Evolutionary conservation across 1,284 basidiomycete species (phyloP).

Genomic region (Leccinum subrobustum): DNA sequence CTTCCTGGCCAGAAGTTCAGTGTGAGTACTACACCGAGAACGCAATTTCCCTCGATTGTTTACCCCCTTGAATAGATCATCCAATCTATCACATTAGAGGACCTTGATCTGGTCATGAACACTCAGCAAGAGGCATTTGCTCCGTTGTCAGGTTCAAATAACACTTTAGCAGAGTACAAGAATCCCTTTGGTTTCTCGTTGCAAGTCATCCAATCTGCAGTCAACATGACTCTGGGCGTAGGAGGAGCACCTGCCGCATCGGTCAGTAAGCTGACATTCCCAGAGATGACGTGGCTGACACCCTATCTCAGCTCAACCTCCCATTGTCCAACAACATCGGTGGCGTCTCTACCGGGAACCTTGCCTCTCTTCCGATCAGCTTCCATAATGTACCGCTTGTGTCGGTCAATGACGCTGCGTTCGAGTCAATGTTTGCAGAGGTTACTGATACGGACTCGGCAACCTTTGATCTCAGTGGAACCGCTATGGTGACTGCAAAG

Average conservation of each 20-base stretch:
- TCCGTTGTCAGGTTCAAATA: slow-evolving; percentile 58
- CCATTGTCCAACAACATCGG: slow-evolving; percentile 51
- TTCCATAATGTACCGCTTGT: slow-evolving; percentile 58
- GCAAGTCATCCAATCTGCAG: slow-evolving; percentile 57
- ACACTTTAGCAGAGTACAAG: slow-evolving; percentile 64
- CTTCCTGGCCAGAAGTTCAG: slow-evolving; percentile 64
- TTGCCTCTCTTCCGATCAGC: slow-evolving; percentile 54
- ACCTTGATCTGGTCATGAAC: slow-evolving; percentile 57
- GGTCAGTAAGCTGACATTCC: slow-evolving; percentile 33
- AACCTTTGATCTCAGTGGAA: slow-evolving; percentile 54
- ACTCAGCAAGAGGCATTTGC: slow-evolving; percentile 54
- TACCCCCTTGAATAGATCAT: slow-evolving; percentile 49
- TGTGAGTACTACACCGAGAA: slow-evolving; percentile 30
- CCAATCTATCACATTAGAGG: slow-evolving; percentile 61
- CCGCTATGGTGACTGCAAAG: slow-evolving; percentile 59
- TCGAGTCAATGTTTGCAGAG: slow-evolving; percentile 56
- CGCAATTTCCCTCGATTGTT: background rate
- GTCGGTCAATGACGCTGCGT: slow-evolving; percentile 54
- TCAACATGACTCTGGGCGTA: slow-evolving; percentile 53
- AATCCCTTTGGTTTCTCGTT: slow-evolving; percentile 80
- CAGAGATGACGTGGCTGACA: slow-evolving; percentile 7
- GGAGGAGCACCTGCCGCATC: slow-evolving; percentile 54
- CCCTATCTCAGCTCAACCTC: slow-evolving; percentile 47
- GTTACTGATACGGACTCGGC: slow-evolving; percentile 53
- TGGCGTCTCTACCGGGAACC: slow-evolving; percentile 68